Conservation (phyloP, 2,329 filamentous ascomycete species). For the Sordariomycetes sp. region DNA sequence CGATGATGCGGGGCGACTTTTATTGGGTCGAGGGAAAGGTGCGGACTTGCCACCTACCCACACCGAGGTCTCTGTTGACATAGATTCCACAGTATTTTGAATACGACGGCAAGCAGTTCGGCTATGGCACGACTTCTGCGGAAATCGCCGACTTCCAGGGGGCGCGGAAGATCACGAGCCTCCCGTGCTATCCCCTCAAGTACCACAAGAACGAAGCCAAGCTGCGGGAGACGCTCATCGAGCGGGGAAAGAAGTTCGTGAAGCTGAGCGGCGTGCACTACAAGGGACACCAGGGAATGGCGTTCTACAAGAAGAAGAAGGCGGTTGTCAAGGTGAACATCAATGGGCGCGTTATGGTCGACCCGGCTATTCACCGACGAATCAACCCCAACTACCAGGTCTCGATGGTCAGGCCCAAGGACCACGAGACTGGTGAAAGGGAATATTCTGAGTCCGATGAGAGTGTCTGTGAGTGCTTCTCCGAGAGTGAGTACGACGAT, state of each 20-base stretch:
- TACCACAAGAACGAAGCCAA: constrained; percentile 63
- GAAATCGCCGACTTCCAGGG: constrained; percentile 69
- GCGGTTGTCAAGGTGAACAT: constrained; percentile 67
- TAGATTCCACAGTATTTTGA: constrained; percentile 50
- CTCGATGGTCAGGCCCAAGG: constrained; percentile 59
- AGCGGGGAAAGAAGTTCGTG: constrained; percentile 76
- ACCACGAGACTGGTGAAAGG: constrained; percentile 44
- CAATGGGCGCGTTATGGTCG: constrained; percentile 79
- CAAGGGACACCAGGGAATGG: constrained; percentile 70
- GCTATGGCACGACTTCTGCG: constrained; percentile 55
- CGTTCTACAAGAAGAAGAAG: constrained; percentile 72
- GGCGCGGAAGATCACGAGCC: constrained; percentile 66
- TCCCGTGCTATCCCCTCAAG: constrained; percentile 63
- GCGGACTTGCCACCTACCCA: not conserved
- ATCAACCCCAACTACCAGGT: constrained; percentile 80
- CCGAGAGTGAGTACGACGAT: constrained; percentile 23
- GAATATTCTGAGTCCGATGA: constrained; percentile 28
- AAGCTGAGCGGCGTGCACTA: constrained; percentile 72
- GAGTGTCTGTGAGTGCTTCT: constrained; percentile 20
- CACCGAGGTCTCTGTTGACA: not conserved
- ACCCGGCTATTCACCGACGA: constrained; percentile 67
- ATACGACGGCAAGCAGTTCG: constrained; percentile 78
- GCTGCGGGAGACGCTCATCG: constrained; percentile 54
- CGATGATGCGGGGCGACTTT: constrained; percentile 58
- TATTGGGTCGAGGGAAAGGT: constrained; percentile 61